phyloP scores from a whole-genome alignment of 2,329 filamentous ascomycete species.

The Alternaria solani region DNA sequence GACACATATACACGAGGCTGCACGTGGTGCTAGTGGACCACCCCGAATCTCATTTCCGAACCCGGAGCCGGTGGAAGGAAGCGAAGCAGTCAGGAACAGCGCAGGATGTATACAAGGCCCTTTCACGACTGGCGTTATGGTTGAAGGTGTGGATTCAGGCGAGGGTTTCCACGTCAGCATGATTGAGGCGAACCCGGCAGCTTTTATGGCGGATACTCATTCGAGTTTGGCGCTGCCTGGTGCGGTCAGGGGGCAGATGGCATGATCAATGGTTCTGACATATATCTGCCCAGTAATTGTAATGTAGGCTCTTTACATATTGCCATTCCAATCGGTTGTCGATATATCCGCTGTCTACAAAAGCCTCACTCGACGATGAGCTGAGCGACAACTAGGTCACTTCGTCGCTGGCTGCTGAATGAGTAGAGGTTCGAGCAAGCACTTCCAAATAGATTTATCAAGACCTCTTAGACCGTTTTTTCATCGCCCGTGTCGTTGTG shows the following conservation, averaged over 20 bases:
- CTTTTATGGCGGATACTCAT: slow-evolving; percentile 64
- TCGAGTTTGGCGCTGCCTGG: slow-evolving; percentile 62
- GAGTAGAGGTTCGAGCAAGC: too few species aligned
- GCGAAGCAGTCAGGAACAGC: slow-evolving; percentile 26
- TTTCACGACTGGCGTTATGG: slow-evolving; percentile 45
- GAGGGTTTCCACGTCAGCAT: slow-evolving; percentile 59
- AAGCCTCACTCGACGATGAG: neutral
- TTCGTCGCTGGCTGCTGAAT: neutral
- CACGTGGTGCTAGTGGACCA: slow-evolving; percentile 57
- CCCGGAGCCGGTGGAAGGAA: slow-evolving; percentile 25
- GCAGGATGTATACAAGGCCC: slow-evolving; percentile 38
- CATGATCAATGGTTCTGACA: slow-evolving; percentile 1
- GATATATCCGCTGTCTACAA: neutral
- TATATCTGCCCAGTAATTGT: neutral
- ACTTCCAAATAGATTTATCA: too few species aligned
- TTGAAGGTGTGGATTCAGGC: slow-evolving; percentile 57
- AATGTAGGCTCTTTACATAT: neutral
- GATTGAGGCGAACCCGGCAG: slow-evolving; percentile 61
- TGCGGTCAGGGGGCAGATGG: slow-evolving; percentile 61
- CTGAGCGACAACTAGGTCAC: neutral
- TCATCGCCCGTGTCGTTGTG: too few species aligned
- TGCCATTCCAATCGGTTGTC: rapidly evolving
- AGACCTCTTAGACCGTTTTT: too few species aligned
- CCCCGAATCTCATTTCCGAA: slow-evolving; percentile 53
- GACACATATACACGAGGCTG: slow-evolving; percentile 65